These are phyloP conservation scores for Candida boleticola DNA, from an alignment of 805 yeast species.

Conservation along the genomic window DNA sequence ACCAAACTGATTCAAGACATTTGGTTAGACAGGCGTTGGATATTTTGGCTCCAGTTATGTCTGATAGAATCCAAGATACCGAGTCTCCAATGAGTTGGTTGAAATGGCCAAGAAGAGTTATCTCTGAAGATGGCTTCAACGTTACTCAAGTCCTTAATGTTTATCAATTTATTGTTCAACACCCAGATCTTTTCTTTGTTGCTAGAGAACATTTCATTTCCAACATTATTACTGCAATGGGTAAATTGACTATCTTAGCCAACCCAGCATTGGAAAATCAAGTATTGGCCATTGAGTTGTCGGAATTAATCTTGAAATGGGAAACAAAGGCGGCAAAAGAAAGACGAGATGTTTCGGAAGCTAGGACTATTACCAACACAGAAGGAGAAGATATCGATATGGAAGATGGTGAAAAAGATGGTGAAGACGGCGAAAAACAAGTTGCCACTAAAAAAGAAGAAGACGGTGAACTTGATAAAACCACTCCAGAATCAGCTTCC, in stretches of 20 bases:
- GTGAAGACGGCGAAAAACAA: slow-evolving; percentile 8
- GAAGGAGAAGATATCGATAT: slow-evolving; percentile 4
- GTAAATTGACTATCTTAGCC: slow-evolving; percentile 75
- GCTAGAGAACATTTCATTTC: slow-evolving; percentile 89
- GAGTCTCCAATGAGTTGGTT: slow-evolving; percentile 73
- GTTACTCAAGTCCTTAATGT: slow-evolving; percentile 84
- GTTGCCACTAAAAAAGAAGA: slow-evolving; percentile 12
- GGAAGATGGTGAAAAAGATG: slow-evolving; percentile 15
- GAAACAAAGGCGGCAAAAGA: slow-evolving; percentile 50
- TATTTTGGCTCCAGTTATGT: slow-evolving; percentile 82
- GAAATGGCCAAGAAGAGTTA: slow-evolving; percentile 90
- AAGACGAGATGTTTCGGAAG: slow-evolving; percentile 8
- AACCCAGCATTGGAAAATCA: slow-evolving; percentile 82
- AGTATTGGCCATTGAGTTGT: slow-evolving; percentile 81
- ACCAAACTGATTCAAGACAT: slow-evolving; percentile 79
- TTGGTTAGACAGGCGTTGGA: slow-evolving; percentile 87
- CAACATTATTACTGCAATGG: slow-evolving; percentile 88
- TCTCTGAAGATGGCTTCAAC: slow-evolving; percentile 86
- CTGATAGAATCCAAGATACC: slow-evolving; percentile 54
- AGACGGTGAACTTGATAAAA: background rate
- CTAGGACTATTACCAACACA: slow-evolving; percentile 14
- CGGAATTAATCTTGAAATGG: slow-evolving; percentile 85
- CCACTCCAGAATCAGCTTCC: slow-evolving; percentile 9
- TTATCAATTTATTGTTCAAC: slow-evolving; percentile 84
- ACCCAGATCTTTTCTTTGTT: slow-evolving; percentile 77